Evolutionary conservation across 164 flowering plant genomes (phyloP).

Genomic region (Echeveria elegans): DNA sequence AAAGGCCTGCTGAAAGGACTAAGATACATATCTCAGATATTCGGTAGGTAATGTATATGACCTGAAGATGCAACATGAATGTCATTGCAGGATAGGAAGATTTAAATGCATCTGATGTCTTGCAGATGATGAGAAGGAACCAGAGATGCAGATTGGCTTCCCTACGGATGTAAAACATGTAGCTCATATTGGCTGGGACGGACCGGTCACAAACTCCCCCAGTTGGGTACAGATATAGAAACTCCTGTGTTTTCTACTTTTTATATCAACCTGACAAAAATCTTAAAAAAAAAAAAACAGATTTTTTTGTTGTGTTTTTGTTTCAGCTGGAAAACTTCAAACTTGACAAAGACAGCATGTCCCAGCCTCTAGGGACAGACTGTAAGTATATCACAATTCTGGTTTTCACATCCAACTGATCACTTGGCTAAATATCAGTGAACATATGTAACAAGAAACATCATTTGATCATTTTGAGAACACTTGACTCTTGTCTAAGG

Average conservation of each 20-base stretch:
- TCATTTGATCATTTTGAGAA: too few relatives aligned
- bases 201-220: constrained; percentile 24
- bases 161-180: constrained; percentile 54
- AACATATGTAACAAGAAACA: too few relatives aligned
- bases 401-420: not conserved
- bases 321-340: not conserved
- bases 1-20: constrained; percentile 32
- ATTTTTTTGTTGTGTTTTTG: not conserved
- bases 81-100: not conserved
- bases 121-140: constrained; percentile 22
- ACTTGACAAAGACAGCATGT: not conserved
- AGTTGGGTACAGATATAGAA: constrained; percentile 41
- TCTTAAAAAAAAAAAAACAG: not conserved
- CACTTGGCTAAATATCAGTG: not conserved
- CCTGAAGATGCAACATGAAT: not conserved
- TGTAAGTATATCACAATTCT: not conserved
- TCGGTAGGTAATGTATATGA: constrained; percentile 24
- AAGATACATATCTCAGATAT: constrained; percentile 29
- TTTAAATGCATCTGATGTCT: not conserved
- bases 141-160: constrained; percentile 31
- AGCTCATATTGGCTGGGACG: constrained; percentile 42
- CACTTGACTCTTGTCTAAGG: too few relatives aligned
- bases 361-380: not conserved
- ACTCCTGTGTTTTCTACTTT: too few relatives aligned
- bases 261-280: not conserved